Percentiles rank a stretch among this genome's conserved stretches.
These are phyloP conservation scores for Colletotrichum aenigma DNA, from an alignment of 2,329 filamentous ascomycete genomes.

Conservation along the genomic window DNA sequence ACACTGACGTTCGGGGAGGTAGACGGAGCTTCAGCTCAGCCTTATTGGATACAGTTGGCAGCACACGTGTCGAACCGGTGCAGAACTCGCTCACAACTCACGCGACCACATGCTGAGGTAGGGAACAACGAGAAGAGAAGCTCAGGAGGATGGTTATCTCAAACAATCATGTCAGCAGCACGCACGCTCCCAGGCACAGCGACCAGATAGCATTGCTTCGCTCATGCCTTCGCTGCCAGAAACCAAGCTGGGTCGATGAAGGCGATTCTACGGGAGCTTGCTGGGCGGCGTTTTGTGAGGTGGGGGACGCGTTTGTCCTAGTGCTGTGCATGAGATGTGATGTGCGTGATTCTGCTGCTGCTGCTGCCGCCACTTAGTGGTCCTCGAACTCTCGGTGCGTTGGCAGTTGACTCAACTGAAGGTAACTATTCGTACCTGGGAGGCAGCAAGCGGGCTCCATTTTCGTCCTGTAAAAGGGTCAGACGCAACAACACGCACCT, in stretches of 20 bases:
- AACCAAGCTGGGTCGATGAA: background rate
- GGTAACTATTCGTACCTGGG: background rate
- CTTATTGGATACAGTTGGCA: background rate
- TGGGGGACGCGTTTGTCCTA: background rate
- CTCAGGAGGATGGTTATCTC: background rate
- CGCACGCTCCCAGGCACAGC: background rate
- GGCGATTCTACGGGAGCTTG: background rate
- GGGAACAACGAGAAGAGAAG: background rate
- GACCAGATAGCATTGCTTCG: background rate
- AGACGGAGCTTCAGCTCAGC: background rate
- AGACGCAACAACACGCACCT: background rate
- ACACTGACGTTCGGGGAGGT: background rate
- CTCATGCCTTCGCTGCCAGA: background rate
- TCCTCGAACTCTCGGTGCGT: background rate
- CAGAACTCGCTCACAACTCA: background rate
- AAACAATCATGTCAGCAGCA: background rate
- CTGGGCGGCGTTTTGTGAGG: background rate
- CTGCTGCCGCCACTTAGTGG: background rate
- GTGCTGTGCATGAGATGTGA: background rate
- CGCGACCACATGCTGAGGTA: background rate
- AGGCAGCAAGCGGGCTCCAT: background rate
- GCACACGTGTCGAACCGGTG: background rate
- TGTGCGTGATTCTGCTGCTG: background rate
- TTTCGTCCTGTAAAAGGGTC: background rate
- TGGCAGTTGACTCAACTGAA: background rate